A percentile compares a stretch with the other conserved stretches of the same genome.
Evolutionary conservation across 106 monocot species (phyloP).

Genomic region (Dioscorea zingiberensis): DNA sequence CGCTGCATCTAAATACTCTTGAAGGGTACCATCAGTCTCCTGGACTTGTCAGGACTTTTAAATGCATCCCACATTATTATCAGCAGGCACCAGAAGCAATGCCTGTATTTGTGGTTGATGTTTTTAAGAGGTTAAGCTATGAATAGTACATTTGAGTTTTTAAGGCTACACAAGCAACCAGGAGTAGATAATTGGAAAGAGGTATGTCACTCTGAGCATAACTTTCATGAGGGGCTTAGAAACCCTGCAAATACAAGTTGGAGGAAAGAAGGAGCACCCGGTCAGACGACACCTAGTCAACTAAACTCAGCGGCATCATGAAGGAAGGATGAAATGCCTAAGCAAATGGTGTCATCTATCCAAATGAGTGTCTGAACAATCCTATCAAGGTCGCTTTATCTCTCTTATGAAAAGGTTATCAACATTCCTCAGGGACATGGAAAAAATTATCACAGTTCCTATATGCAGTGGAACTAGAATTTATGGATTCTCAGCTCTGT

Average conservation of each 20-base stretch:
- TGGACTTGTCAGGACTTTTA: too few species aligned
- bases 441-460: constrained; percentile 63
- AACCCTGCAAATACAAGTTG: background rate
- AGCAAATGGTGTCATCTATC: background rate
- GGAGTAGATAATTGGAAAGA: constrained; percentile 1
- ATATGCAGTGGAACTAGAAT: constrained; percentile 55
- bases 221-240: background rate
- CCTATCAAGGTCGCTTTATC: constrained; percentile 40
- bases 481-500: constrained; percentile 53
- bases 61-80: too few species aligned
- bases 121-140: too few species aligned
- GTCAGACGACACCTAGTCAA: background rate
- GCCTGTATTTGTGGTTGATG: too few species aligned
- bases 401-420: constrained; percentile 71
- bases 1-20: too few species aligned
- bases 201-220: background rate
- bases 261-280: constrained; percentile 17
- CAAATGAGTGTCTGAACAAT: constrained; percentile 5
- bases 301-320: background rate
- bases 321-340: constrained; percentile 7
- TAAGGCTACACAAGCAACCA: constrained; percentile 1
- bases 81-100: too few species aligned
- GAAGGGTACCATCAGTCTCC: too few species aligned
- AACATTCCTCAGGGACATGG: constrained; percentile 64
- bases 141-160: too few species aligned